Base-by-base conservation (phyloP, 495 filamentous ascomycete species). In the Xeromyces bisporus region DNA sequence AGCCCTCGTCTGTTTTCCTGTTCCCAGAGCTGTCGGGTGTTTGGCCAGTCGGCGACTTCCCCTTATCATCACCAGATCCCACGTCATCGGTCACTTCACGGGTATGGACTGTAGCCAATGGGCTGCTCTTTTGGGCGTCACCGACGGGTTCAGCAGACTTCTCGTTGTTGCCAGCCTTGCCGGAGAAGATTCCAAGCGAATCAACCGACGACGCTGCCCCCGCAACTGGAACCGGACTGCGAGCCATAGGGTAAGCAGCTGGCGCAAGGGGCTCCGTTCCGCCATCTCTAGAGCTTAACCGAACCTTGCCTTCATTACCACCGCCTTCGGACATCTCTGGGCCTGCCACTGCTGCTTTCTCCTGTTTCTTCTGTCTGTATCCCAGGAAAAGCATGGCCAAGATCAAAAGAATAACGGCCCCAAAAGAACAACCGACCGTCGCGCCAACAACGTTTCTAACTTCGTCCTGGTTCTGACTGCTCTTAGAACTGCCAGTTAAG, bases 361-460 rank as follows among this genome's bases (percentile, higher is more conserved):
- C 64, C 51, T 66, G 61, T 15, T 57, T 53, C 38, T 73, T 53
- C 37, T 67, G 63, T 32, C 64, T 59, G 35, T 72, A 74, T 42
- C 72, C 67, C 7, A 97, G 52, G 16, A 78, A 59, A 28, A 85
- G 56, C 10, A 93, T 62, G 3, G 80, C 38, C 6, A 74, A 33
- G 7, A 77, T 58, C n/a, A 94, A 52, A 7, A 94, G 48, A 1
- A 76, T 50, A 10, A 70, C 75, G 28, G 78, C 50, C 1, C 77
- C 84, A 32, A 83, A 65, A 14, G 93, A 67, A 10, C 73, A 71
- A 3, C 86, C 84, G 1, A 97, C 65, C 1, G 78, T 77, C 23
- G 76, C 77, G 28, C 79, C 84, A 1, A 97, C 66, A 18, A 92
- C 76, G 14, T 64, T 65, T 9, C 71, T 56, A 25, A 58, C 61